Percentiles rank a stretch among this genome's conserved stretches.
Conservation (phyloP, 2,329 filamentous ascomycete species). For the Helotiales sp. region DNA sequence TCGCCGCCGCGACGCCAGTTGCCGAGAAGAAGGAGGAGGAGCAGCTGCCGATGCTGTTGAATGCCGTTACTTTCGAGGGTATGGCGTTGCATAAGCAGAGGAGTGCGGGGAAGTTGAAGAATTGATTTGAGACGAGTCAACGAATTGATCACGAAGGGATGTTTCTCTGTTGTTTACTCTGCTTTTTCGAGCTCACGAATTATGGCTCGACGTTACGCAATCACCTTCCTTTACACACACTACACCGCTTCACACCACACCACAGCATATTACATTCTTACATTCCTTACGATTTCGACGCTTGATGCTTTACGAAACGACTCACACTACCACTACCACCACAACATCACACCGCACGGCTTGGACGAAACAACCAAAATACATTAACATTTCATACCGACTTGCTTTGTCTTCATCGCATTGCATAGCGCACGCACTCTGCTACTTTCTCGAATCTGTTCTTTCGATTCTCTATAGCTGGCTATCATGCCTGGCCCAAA, state of each 20-base stretch:
- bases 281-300: constrained; percentile 10
- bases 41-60: constrained; percentile 19
- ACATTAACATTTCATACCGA: background rate
- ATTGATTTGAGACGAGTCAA: background rate
- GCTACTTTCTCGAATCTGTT: constrained; percentile 1
- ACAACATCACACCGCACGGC: background rate
- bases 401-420: background rate
- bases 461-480: no score
- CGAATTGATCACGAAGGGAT: constrained; percentile 9
- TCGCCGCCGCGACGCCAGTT: background rate
- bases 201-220: constrained; percentile 12
- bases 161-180: background rate
- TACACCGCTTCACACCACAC: background rate
- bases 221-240: background rate
- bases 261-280: constrained; percentile 12
- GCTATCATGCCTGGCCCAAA: background rate
- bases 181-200: background rate
- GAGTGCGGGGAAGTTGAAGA: background rate
- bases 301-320: constrained; percentile 12
- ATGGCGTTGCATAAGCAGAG: constrained; percentile 22
- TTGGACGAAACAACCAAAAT: constrained; percentile 8
- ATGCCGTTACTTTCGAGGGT: constrained; percentile 29
- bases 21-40: constrained; percentile 9
- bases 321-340: background rate
- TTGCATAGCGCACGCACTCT: background rate